Evolutionary conservation across 2,329 filamentous ascomycete species (phyloP), one percentile per base, ranked within the genome.

Genomic region (Pseudogymnoascus verrucosus): DNA sequence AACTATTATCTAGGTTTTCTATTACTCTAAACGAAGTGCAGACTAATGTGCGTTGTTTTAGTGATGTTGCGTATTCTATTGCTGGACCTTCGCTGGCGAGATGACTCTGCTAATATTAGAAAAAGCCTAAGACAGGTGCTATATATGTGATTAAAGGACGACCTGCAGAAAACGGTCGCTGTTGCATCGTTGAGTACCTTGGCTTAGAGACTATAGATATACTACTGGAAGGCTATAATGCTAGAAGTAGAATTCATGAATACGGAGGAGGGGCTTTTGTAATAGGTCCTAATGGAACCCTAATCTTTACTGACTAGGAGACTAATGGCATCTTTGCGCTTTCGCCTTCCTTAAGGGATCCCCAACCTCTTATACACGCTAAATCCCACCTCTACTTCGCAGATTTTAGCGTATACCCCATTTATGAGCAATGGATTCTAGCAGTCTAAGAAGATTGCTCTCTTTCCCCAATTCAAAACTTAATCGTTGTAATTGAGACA

Each of bases 231-330:
- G 70, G 76, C 0, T 78, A 78, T 66, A 79, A 75, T 64, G 79
- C 76, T 3, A 71, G 74, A 51, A 80, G 78, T 23, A 74, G 70
- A 1, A 78, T 84, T 14, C 82, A 84, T 65, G 81, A 82, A 65
- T 83, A 84, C 61, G 82, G 82, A 1, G 82, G 81, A 10, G 76
- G 76, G 2, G 72, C 79, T 0, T 78, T 78, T 60, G 75, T 74
- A 2, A 69, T 80, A 5, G 66, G 77, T 1, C 68, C 69, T 0
- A 74, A 78, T 61, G 76, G 75, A 2, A 62, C 67, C 28, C 72
- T 84, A 59, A 72, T 83, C 40, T 82, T 84, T 65, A 77, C 77
- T 10, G 77, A 82, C 63, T 70, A 71, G 23, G 68, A 71, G 12
- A 76, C 78, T 23, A 74, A 77, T 60, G 75, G 77, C 0, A 74